Percentiles rank a stretch among this genome's conserved stretches.
These are phyloP conservation scores for Magnaporthales sp. DNA, from an alignment of 2,329 filamentous ascomycete species.

Conservation along the genomic window DNA sequence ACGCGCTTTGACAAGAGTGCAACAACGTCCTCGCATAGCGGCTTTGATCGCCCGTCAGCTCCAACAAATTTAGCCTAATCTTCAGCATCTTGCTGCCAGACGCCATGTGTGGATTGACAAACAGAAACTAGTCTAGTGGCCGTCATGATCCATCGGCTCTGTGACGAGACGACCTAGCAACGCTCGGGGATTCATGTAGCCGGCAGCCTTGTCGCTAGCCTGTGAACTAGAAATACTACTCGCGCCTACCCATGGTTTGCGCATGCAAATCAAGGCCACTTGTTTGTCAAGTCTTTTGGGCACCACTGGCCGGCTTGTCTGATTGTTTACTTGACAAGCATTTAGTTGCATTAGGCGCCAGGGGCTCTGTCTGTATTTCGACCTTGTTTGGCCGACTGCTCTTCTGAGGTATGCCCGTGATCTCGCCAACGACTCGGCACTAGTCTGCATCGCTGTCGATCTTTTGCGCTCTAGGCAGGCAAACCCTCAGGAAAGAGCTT, in stretches of 20 bases:
- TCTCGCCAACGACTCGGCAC: neutral
- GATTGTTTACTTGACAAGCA: neutral
- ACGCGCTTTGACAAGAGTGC: neutral
- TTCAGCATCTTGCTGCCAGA: neutral
- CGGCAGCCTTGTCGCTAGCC: neutral
- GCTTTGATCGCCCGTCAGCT: neutral
- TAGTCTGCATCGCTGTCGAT: neutral
- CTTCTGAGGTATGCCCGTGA: too few relatives aligned
- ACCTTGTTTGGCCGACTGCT: neutral
- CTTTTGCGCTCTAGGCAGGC: neutral
- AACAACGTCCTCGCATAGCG: neutral
- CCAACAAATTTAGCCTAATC: neutral
- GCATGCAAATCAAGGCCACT: neutral
- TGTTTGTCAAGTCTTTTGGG: neutral
- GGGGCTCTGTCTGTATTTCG: neutral
- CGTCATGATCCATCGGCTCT: neutral
- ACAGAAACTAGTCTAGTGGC: neutral
- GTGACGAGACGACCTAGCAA: neutral
- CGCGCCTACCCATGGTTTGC: too few relatives aligned
- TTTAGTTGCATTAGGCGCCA: neutral
- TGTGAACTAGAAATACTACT: neutral
- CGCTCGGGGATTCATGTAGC: neutral
- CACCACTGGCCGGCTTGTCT: neutral
- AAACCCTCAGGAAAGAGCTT: constrained; percentile 31
- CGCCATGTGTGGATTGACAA: neutral